These are phyloP conservation scores for Plasmodium malariae DNA, from an alignment of 169 alveolate genomes.

Conservation along the genomic window DNA sequence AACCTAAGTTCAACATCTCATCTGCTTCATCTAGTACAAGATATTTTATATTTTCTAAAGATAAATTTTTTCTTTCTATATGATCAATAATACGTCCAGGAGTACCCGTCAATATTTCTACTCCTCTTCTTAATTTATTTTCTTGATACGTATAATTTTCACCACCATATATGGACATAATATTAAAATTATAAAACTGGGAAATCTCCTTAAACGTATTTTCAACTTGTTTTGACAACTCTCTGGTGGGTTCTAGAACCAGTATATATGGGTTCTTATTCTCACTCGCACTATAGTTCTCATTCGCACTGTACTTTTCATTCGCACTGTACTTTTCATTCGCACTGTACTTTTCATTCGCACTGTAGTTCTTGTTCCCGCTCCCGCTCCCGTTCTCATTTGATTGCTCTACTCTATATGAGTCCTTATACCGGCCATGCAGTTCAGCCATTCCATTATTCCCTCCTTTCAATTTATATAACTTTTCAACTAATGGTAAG, in stretches of 20 bases:
- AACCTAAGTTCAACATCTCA: conserved; percentile 97
- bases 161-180: conserved; percentile 92
- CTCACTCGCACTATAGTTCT: conserved; percentile 49
- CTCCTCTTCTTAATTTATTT: conserved; percentile 93
- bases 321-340: conserved; percentile 88
- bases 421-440: background rate
- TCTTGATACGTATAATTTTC: conserved; percentile 91
- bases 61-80: conserved; percentile 92
- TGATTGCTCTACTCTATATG: background rate
- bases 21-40: conserved; percentile 99
- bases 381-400: background rate
- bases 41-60: conserved; percentile 85
- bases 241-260: conserved; percentile 93
- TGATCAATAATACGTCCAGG: conserved; percentile 98
- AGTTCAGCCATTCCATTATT: background rate
- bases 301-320: conserved; percentile 89
- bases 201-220: conserved; percentile 82
- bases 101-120: conserved; percentile 96
- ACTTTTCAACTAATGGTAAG: conserved; percentile 88
- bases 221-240: conserved; percentile 90
- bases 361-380: conserved; percentile 87
- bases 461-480: conserved; percentile 21
- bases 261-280: conserved; percentile 82
- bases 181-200: conserved; percentile 82
- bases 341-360: conserved; percentile 87